Conservation (phyloP, 1,284 basidiomycete genomes). For the Ustilago shanxiensis region DNA sequence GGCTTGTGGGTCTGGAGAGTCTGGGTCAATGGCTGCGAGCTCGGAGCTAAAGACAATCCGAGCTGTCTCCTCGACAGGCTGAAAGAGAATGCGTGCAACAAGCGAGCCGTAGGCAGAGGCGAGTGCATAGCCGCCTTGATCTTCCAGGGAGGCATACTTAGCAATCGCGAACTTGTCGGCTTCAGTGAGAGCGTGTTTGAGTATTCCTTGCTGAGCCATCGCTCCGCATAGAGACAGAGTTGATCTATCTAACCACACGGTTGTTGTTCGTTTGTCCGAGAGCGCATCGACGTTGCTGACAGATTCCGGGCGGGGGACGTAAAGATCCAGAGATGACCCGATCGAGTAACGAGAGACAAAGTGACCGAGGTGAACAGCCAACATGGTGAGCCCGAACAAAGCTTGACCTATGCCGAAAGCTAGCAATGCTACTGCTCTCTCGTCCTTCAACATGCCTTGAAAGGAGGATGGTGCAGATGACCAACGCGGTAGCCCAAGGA, state of each 20-base stretch:
- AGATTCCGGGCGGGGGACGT: constrained; percentile 63
- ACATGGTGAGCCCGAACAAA: constrained; percentile 50
- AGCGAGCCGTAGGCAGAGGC: constrained; percentile 68
- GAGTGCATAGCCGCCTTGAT: constrained; percentile 69
- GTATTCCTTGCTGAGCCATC: constrained; percentile 85
- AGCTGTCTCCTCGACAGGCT: constrained; percentile 66
- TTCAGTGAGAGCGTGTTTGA: constrained; percentile 95
- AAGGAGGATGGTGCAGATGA: neutral
- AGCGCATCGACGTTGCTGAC: neutral
- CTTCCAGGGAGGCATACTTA: constrained; percentile 55
- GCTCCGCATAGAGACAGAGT: constrained; percentile 75
- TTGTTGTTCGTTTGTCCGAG: neutral
- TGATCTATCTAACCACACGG: constrained; percentile 29
- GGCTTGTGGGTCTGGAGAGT: neutral
- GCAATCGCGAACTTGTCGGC: constrained; percentile 82
- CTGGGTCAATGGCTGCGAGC: constrained; percentile 15
- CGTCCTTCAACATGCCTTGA: constrained; percentile 1
- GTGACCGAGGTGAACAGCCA: constrained; percentile 30
- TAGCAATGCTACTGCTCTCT: constrained; percentile 42
- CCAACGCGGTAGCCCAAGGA: constrained; percentile 23
- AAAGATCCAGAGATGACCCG: constrained; percentile 82
- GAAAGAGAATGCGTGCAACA: constrained; percentile 65
- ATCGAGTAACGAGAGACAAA: constrained; percentile 75
- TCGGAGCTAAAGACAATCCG: constrained; percentile 55
- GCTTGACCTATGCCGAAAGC: constrained; percentile 64